Evolutionary conservation across 805 yeast genomes (phyloP), one percentile per base, ranked within the genome.

Genomic region (Myxozyma udenii): DNA sequence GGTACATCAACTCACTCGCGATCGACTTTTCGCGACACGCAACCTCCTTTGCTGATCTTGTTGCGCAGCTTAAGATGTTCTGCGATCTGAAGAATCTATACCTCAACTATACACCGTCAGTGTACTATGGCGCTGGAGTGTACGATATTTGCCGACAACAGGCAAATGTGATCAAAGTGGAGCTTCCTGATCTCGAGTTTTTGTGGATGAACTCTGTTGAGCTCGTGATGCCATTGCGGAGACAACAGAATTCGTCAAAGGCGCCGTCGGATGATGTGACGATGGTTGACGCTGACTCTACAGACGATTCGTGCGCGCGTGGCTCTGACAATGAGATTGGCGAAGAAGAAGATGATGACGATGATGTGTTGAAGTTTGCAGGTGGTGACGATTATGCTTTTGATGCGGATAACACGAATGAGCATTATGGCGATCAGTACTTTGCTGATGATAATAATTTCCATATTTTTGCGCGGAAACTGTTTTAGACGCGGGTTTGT

Each of bases 201-300:
- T 25, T 55, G 22, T 55, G 60, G 60, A 44, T 55, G 53, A 55
- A 55, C 23, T 53, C 58, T 3, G 51, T 55, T 21, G 58, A 55
- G 32, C 35, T 54, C 3, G 44, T 30, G 4, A 41, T 46, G 19
- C 58, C 58, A 12, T 30, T 50, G 26, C 47, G 58, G n/a, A 26
- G 47, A n/a, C 23, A 21, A 24, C 44, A 37, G 3, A 19, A 26
- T 14, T 11, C 41, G 6, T 3, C 36, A 14, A 5, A 28, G 5
- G 45, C 40, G 24, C 37, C 25, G 12, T 22, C 46, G 36, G 21
- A 33, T 7, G 39, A 38, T 6, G 16, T 41, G 14, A 3, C 45
- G 7, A 41, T 36, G 14, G 18, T 28, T n/a, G 33, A 39, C 24
- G 30, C 30, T 18, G 48, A 23, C 21, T 19, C 41, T 12, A 23